Base-by-base conservation (phyloP, 768 basidiomycete genomes). In the Coprinopsis strossmayeri region DNA sequence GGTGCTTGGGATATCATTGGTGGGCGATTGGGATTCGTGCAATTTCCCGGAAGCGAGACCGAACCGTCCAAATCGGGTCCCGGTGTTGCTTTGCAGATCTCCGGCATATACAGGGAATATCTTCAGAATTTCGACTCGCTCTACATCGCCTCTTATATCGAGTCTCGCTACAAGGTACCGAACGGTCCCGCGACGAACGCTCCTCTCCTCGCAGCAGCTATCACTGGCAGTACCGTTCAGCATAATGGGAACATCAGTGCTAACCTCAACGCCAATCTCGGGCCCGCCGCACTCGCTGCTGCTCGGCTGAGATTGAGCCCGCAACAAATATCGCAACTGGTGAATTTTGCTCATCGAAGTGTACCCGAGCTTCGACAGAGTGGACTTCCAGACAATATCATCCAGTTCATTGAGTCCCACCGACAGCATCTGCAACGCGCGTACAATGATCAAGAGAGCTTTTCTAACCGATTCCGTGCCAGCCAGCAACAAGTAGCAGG, bases 1-100 rank as follows among this genome's bases (percentile, higher is more conserved):
- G 83, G 85, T 27, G 52, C 70, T 50, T 88, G 86, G 87, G 57
- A 74, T 13, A 66, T 82, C 38, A 77, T 89, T 48, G 87, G 77
- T 15, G 86, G 75, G n/a, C 74, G 73, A 20, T 69, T 89, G 63
- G 81, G 79, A 15, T 78, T 82, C 56, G 72, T 81, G 2, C 72
- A 81, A 46, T 84, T 87, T 54, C 81, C 81, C 2, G 82, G 72
- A 3, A 76, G 66, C 10, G 81, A 77, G 1, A 61, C 68, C 3
- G 81, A 85, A 52, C 83, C 85, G 10, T 69, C 77, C 3, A 80
- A 76, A 55, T 72, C 74, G 23, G 81, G 81, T 2, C 84, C 84
- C 1, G 80, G 65, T 20, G 70, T 77, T 25, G 86, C 83, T 0
- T 73, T 74, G 44, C 78, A 79, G 21, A 64, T 89, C 3, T 71